These are phyloP conservation scores for Citrus unshiu DNA, from an alignment of 345 rosid genomes.

Conservation along the genomic window DNA sequence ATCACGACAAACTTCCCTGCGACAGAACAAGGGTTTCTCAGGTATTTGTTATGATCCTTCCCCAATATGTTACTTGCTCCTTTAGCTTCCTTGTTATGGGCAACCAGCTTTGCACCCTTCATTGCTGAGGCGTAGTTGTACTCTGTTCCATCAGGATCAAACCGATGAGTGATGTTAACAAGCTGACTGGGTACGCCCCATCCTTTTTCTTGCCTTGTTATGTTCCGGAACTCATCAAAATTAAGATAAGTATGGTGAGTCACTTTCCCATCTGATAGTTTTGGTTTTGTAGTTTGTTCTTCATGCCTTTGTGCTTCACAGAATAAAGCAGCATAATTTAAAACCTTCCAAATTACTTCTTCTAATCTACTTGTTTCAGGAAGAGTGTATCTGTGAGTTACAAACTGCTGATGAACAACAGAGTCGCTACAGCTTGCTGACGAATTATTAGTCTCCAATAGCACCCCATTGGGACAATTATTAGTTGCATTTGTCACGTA, in stretches of 20 bases:
- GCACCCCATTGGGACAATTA: constrained; percentile 25
- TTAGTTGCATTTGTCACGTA: constrained; percentile 8
- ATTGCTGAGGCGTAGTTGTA: constrained; percentile 77
- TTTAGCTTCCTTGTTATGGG: constrained; percentile 86
- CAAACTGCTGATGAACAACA: constrained; percentile 25
- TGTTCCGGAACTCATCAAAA: constrained; percentile 54
- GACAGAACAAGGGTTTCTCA: constrained; percentile 84
- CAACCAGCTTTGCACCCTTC: constrained; percentile 87
- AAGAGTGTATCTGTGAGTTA: constrained; percentile 33
- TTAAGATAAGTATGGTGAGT: constrained; percentile 46
- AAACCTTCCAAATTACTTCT: constrained; percentile 43
- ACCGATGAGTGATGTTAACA: constrained; percentile 64
- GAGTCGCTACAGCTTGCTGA: constrained; percentile 30
- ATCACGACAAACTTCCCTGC: constrained; percentile 70
- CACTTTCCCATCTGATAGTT: constrained; percentile 24
- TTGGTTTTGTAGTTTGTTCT: constrained; percentile 20
- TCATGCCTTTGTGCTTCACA: constrained; percentile 36
- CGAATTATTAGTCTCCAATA: constrained; percentile 33
- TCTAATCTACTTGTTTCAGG: constrained; percentile 34
- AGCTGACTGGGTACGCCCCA: constrained; percentile 34
- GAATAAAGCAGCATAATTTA: constrained; percentile 41
- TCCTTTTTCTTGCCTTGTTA: constrained; percentile 43
- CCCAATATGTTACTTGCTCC: constrained; percentile 84
- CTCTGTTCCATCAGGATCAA: constrained; percentile 83
- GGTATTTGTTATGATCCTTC: constrained; percentile 75